phyloP scores from a whole-genome alignment of 768 basidiomycete species.

The Suillus discolor region DNA sequence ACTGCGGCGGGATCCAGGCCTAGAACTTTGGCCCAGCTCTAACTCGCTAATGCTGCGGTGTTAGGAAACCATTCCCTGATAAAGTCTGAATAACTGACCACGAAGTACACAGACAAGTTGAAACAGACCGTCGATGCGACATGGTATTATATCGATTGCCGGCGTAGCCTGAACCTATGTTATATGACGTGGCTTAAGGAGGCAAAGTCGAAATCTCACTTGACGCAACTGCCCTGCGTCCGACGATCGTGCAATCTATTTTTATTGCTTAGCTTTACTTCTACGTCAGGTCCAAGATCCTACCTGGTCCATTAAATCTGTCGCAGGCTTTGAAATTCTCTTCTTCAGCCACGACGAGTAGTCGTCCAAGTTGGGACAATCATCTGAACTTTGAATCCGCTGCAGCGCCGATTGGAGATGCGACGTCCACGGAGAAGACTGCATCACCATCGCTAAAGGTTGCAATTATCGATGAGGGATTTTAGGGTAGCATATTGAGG shows the following conservation, averaged over 20 bases:
- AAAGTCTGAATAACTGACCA: not conserved
- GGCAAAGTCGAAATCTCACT: not conserved
- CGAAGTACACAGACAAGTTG: constrained; percentile 21
- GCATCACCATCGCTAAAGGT: not conserved
- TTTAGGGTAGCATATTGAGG: not conserved
- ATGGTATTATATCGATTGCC: constrained; percentile 19
- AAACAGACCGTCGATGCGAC: constrained; percentile 15
- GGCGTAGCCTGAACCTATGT: not conserved
- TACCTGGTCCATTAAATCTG: constrained; percentile 33
- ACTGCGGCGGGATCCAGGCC: constrained; percentile 22
- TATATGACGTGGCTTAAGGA: not conserved
- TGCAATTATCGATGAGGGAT: not conserved
- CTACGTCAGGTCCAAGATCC: not conserved
- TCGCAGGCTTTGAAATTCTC: constrained; percentile 30
- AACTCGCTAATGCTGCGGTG: constrained; percentile 16
- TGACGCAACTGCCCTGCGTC: not conserved
- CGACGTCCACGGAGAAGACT: constrained; percentile 47
- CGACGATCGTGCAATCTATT: not conserved
- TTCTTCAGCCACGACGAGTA: constrained; percentile 35
- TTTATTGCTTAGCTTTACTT: not conserved
- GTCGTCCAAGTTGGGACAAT: constrained; percentile 13
- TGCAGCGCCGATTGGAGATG: constrained; percentile 44
- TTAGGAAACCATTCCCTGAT: not conserved
- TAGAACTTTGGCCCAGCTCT: constrained; percentile 21
- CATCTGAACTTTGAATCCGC: constrained; percentile 23